phyloP scores from a whole-genome alignment of 2,329 filamentous ascomycete species.

The Phyllosticta paracitricarpa region DNA sequence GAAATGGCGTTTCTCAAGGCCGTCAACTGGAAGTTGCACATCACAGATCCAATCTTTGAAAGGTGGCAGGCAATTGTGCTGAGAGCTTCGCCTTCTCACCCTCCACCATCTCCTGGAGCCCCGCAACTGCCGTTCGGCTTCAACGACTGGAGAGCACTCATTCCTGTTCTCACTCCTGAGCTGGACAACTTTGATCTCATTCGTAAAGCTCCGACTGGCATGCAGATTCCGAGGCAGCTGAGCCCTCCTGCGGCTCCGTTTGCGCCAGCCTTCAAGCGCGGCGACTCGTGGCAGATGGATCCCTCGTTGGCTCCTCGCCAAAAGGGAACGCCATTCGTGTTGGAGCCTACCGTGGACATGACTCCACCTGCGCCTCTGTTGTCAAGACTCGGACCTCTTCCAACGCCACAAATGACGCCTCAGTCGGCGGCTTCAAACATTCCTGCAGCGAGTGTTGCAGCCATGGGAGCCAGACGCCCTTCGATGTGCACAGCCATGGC shows the following conservation, averaged over 20 bases:
- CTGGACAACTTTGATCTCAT: constrained; percentile 38
- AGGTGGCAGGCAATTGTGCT: constrained; percentile 87
- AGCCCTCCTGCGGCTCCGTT: constrained; percentile 17
- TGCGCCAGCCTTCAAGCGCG: constrained; percentile 16
- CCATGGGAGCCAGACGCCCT: constrained; percentile 39
- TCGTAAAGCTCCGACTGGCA: constrained; percentile 1
- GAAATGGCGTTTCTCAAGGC: constrained; percentile 85
- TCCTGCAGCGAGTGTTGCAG: constrained; percentile 51
- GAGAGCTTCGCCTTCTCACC: constrained; percentile 38
- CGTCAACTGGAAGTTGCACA: constrained; percentile 91
- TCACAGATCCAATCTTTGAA: constrained; percentile 79
- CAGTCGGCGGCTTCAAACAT: constrained; percentile 43
- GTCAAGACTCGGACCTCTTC: constrained; percentile 45
- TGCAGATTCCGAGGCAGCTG: constrained; percentile 13
- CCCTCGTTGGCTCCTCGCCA: constrained; percentile 33
- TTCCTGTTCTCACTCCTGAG: constrained; percentile 48
- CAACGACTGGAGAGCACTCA: constrained; percentile 38
- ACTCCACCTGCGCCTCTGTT: constrained; percentile 45
- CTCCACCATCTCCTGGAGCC: constrained; percentile 29
- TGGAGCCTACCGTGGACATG: constrained; percentile 42
- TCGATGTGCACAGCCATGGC: constrained; percentile 52
- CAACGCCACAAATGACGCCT: constrained; percentile 54
- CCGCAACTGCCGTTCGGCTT: constrained; percentile 17
- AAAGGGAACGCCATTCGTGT: constrained; percentile 35
- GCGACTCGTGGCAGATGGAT: constrained; percentile 21